Evolutionary conservation across 768 basidiomycete genomes (phyloP).

Genomic region (Paxillus ammoniavirescens): DNA sequence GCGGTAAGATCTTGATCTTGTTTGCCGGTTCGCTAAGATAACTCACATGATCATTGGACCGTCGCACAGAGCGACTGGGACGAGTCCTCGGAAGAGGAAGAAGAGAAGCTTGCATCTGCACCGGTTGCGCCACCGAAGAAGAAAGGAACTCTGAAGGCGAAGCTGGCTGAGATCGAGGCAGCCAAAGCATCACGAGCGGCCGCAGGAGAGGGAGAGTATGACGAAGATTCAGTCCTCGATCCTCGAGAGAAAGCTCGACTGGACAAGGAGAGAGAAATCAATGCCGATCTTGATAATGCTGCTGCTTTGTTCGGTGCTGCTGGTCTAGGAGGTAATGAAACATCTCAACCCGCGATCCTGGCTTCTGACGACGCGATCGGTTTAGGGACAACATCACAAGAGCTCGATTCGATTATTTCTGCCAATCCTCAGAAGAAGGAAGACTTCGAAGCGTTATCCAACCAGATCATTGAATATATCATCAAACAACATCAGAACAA

Average conservation of each 20-base stretch:
- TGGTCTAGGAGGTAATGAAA: conserved; percentile 55
- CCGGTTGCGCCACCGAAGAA: conserved; percentile 77
- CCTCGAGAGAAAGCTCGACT: conserved; percentile 72
- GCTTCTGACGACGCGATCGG: conserved; percentile 1
- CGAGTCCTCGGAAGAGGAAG: conserved; percentile 71
- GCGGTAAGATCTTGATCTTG: conserved; percentile 51
- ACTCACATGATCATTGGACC: background rate
- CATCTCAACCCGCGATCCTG: background rate
- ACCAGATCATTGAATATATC: conserved; percentile 69
- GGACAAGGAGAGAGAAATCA: conserved; percentile 81
- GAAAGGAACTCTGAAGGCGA: conserved; percentile 89
- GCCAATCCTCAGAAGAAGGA: conserved; percentile 85
- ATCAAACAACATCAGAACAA: conserved; percentile 79
- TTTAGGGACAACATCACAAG: conserved; percentile 64
- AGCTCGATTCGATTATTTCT: conserved; percentile 70
- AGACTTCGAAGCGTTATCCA: conserved; percentile 76
- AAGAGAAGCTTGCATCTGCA: conserved; percentile 44
- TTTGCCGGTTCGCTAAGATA: background rate
- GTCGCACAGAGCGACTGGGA: conserved; percentile 89
- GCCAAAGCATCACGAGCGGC: conserved; percentile 54
- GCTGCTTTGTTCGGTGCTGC: conserved; percentile 77
- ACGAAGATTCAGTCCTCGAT: conserved; percentile 75
- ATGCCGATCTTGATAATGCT: conserved; percentile 84
- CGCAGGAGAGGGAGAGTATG: conserved; percentile 51
- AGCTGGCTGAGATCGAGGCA: conserved; percentile 90